Conservation (phyloP, 257 asterid species). For the Solanum clarkiae region DNA sequence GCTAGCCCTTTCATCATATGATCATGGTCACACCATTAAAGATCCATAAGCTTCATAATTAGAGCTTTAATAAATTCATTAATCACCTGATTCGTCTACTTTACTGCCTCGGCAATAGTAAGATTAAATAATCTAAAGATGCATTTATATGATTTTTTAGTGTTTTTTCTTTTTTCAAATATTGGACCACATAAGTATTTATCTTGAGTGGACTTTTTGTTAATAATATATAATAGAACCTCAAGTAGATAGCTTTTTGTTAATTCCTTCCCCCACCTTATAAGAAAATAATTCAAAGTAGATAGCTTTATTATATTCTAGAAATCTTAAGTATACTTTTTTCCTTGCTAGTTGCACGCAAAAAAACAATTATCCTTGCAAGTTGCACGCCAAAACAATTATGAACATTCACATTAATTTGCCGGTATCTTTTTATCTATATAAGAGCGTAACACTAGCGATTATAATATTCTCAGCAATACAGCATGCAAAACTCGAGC, state of each 20-base stretch:
- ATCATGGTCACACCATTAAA: not conserved
- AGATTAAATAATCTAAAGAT: not conserved
- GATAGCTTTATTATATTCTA: not conserved
- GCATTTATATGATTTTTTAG: too few relatives aligned
- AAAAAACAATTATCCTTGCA: not conserved
- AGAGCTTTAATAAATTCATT: too few relatives aligned
- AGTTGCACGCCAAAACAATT: not conserved
- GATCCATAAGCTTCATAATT: not conserved
- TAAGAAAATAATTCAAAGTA: not conserved
- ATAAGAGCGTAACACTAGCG: not conserved
- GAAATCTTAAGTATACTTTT: not conserved
- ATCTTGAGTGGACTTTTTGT: too few relatives aligned
- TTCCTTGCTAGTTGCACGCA: not conserved
- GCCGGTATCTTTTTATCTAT: not conserved
- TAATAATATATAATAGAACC: too few relatives aligned
- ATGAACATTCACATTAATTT: not conserved
- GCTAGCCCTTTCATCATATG: not conserved
- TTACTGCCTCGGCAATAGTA: not conserved
- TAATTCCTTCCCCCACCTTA: not conserved
- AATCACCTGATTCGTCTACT: not conserved
- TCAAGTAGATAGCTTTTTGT: too few relatives aligned
- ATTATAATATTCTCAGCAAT: not conserved
- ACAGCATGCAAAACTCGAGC: not conserved
- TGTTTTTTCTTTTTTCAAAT: too few relatives aligned
- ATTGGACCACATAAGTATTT: too few relatives aligned